Base-by-base conservation (phyloP, 768 basidiomycete species). In the Amanita fuliginea region DNA sequence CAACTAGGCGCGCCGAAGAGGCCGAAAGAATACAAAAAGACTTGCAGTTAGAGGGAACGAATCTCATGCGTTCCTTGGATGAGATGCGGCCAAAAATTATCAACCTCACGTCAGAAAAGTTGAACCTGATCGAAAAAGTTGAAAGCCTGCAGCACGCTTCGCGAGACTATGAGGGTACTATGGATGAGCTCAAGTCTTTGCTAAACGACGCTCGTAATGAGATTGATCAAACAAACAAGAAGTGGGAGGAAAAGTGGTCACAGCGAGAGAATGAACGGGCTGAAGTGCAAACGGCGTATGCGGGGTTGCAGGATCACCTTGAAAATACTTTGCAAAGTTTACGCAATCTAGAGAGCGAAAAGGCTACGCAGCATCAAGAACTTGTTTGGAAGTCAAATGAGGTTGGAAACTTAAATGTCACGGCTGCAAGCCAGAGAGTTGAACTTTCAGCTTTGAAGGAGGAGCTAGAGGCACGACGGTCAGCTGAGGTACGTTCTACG, bases 41-140 rank as follows among this genome's bases (percentile, higher is more conserved):
- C 52, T 71, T 93, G 3, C 89, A 90, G 57, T 67, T 70, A 0
- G 90, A 93, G 63, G 87, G 89, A 35, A 79, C 76, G n/a, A 74
- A 70, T 46, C 73, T 93, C 30, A 77, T 91, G 80, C 77, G 73
- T 24, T 81, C 85, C n/a, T 66, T 92, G 52, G 83, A 91, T 54
- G 87, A 91, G 64, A 83, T 91, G 79, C 77, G 84, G 26, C 78
- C 86, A 35, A 91, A 91, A 68, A 80, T 91, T 54, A 81, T 90
- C 18, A 81, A 88, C 60, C 70, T 94, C 47, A 88, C 85, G 2
- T 76, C 80, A 33, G 74, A 71, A 53, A 87, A 83, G 61, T 65
- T 86, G 11, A 77, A 85, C 52, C 71, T 87, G 7, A 70, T 72
- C 39, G 85, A 91, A 53, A 78, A 77, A 56, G 67, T 80, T 40